A percentile compares a stretch with the other conserved stretches of the same genome.
Evolutionary conservation across 495 filamentous ascomycete genomes (phyloP).

Genomic region (Penicillium turbatum): DNA sequence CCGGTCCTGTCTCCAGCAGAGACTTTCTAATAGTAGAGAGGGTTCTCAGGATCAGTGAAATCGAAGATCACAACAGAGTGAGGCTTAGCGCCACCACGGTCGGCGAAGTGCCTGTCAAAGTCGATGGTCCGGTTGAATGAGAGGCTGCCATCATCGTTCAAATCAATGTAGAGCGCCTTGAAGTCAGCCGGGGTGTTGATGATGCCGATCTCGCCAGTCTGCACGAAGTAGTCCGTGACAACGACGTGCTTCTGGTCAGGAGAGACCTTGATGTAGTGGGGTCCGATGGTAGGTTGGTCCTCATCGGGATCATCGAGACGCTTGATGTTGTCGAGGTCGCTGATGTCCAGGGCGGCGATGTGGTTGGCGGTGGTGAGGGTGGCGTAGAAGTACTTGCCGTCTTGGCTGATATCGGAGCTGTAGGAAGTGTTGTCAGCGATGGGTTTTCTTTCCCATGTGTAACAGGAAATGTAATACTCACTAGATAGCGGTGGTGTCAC

Average conservation of each 20-base stretch:
- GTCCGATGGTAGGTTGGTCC: slow-evolving; percentile 55
- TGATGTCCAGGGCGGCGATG: slow-evolving; percentile 61
- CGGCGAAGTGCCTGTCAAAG: slow-evolving; percentile 48
- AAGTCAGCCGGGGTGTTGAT: slow-evolving; percentile 61
- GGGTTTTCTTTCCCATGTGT: neutral
- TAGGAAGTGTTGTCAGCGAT: slow-evolving; percentile 5
- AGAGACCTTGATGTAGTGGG: slow-evolving; percentile 61
- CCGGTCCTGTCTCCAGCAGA: too few species aligned
- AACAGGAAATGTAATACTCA: slow-evolving; percentile 11
- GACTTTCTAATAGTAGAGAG: slow-evolving; percentile 33
- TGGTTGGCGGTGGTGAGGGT: slow-evolving; percentile 60
- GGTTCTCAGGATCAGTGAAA: slow-evolving; percentile 48
- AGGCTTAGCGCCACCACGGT: slow-evolving; percentile 55
- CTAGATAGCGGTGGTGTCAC: slow-evolving; percentile 57
- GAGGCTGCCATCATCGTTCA: slow-evolving; percentile 50
- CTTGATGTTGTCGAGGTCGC: slow-evolving; percentile 54
- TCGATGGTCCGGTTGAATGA: slow-evolving; percentile 57
- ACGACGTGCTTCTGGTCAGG: slow-evolving; percentile 61
- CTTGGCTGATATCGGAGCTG: slow-evolving; percentile 54
- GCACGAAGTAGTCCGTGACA: slow-evolving; percentile 63
- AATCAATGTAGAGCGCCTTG: slow-evolving; percentile 60
- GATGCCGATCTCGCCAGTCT: slow-evolving; percentile 56
- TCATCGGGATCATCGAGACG: slow-evolving; percentile 57
- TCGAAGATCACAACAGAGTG: slow-evolving; percentile 58
- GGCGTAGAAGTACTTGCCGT: slow-evolving; percentile 57